Evolutionary conservation across 2,329 filamentous ascomycete genomes (phyloP), one percentile per base, ranked within the genome.

Genomic region (Elsinoe fawcettii): DNA sequence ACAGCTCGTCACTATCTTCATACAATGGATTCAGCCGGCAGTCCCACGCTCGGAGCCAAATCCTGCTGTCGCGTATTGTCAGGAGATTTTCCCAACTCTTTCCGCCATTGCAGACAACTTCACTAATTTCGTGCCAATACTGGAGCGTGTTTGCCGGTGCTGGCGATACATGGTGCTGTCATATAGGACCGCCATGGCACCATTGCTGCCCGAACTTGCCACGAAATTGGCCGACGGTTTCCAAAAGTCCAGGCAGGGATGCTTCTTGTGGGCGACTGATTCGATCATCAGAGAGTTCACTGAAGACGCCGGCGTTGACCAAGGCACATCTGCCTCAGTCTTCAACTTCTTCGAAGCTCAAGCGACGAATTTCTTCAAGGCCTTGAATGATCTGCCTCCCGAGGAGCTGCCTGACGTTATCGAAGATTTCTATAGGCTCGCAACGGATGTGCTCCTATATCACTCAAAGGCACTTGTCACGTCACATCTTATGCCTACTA

Each of bases 91-190:
- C 70, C 88, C 90, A 0, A 84, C 96, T 37, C 78, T 97, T 59
- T 84, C 88, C 7, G 89, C 87, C 6, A 88, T 99, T 60, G 80
- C 95, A 57, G 87, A 95, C 66, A 92, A 86, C 68, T 99, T 97
- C 69, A 82, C 91, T 60, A 77, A 81, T 64, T 96, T 91, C 64
- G 80, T 85, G 12, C 92, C 93, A 2, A 95, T 99, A 59, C 87
- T 95, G 63, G 93, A 99, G 75, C 82, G 92, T 41, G 83, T 99
- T 23, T 97, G 92, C 72, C 84, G 92, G 61, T 96, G 89, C 77
- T 99, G 92, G 90, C 84, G 95, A 61, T 88, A 92, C 70, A 96
- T 97, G 88, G 83, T 99, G 37, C 90, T 97, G 59, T 96, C 91
- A 0, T 97, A 97, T 72, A 84, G 93, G 63, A 93, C 87, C 1